Conservation (phyloP, 2,329 filamentous ascomycete species). For the Pseudocercospora musae region DNA sequence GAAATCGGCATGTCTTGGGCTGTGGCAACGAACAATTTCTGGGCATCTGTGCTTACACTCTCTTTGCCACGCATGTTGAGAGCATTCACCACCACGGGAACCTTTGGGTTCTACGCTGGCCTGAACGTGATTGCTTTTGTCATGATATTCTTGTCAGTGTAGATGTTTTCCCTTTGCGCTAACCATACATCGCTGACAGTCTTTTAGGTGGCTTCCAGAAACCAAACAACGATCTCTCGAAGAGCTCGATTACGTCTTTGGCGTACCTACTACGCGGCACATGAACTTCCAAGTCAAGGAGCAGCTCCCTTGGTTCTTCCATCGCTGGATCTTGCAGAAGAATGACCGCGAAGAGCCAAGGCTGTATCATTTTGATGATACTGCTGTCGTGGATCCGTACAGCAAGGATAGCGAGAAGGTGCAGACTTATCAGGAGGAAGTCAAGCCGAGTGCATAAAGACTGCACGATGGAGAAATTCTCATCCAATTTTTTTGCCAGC, state of each 20-base stretch:
- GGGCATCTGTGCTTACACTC: slow-evolving; percentile 51
- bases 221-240: slow-evolving; percentile 47
- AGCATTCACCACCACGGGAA: slow-evolving; percentile 51
- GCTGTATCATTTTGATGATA: slow-evolving; percentile 2
- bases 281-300: slow-evolving; percentile 7
- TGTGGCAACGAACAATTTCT: slow-evolving; percentile 37
- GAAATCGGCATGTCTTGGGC: slow-evolving; percentile 33
- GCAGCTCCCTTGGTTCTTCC: slow-evolving; percentile 9
- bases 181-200: not conserved
- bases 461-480: not conserved
- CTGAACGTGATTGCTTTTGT: slow-evolving; percentile 60
- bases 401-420: not conserved
- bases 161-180: not conserved
- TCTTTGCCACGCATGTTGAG: slow-evolving; percentile 48
- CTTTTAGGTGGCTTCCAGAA: slow-evolving; percentile 40
- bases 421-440: not conserved
- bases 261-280: slow-evolving; percentile 2
- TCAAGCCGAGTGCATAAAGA: not conserved
- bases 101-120: slow-evolving; percentile 59
- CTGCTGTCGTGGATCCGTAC: not conserved
- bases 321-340: not conserved
- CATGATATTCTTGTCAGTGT: slow-evolving; percentile 42
- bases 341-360: not conserved
- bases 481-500: not conserved
- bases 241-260: slow-evolving; percentile 49